A percentile compares a stretch with the other conserved stretches of the same genome.
Evolutionary conservation across 169 alveolate species (phyloP).

Genomic region (Babesia ovata): DNA sequence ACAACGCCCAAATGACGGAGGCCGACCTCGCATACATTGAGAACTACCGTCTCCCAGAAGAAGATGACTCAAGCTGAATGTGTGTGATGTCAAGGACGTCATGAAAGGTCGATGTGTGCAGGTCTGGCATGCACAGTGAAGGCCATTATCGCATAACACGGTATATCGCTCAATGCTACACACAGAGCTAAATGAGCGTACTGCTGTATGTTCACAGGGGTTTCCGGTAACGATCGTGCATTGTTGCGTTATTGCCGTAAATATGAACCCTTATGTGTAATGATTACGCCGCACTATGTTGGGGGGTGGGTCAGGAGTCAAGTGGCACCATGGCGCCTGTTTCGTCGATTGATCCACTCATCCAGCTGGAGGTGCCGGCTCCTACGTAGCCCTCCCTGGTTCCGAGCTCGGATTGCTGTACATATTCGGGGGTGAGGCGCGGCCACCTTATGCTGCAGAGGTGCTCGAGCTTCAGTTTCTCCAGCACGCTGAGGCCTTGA

Average conservation of each 20-base stretch:
- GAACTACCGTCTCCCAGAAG: constrained; percentile 48
- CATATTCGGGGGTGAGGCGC: not conserved
- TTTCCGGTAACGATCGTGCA: too few species aligned
- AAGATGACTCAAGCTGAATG: not conserved
- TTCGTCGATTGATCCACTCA: constrained; percentile 52
- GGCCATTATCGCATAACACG: too few species aligned
- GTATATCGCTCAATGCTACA: too few species aligned
- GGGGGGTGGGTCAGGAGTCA: too few species aligned
- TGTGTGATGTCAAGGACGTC: too few species aligned
- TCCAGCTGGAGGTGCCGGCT: not conserved
- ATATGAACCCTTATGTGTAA: not conserved
- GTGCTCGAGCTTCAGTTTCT: constrained; percentile 61
- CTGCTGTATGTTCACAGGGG: too few species aligned
- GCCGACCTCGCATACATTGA: constrained; percentile 66
- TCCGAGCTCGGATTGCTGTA: not conserved
- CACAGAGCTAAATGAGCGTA: too few species aligned
- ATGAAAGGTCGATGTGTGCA: too few species aligned
- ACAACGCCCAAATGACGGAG: constrained; percentile 66
- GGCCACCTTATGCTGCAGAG: constrained; percentile 53
- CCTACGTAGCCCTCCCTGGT: not conserved
- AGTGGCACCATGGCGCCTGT: constrained; percentile 44
- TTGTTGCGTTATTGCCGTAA: too few species aligned
- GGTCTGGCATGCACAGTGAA: too few species aligned
- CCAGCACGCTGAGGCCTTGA: constrained; percentile 43
- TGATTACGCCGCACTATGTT: not conserved